Percentiles rank a stretch among this genome's conserved stretches.
phyloP scores from a whole-genome alignment of 805 yeast genomes.

The Myxozyma neglecta region DNA sequence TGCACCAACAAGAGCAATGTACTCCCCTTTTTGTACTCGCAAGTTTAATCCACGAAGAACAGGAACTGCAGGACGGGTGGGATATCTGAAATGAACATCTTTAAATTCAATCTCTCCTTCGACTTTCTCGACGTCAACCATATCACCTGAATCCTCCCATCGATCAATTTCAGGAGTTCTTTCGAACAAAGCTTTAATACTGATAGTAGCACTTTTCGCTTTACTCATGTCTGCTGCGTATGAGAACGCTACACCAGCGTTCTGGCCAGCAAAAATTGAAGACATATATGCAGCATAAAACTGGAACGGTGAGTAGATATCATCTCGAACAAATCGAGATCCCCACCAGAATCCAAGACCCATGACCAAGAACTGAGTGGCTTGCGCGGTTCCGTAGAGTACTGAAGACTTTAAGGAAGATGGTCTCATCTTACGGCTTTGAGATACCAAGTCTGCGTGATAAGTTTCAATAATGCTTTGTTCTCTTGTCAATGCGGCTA shows the following conservation, averaged over 20 bases:
- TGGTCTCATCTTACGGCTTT: background rate
- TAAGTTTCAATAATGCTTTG: constrained; percentile 41
- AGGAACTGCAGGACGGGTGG: constrained; percentile 37
- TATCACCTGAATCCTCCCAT: constrained; percentile 36
- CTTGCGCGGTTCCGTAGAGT: constrained; percentile 23
- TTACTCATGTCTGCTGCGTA: constrained; percentile 48
- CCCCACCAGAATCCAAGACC: constrained; percentile 50
- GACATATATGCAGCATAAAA: constrained; percentile 45
- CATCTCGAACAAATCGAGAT: constrained; percentile 40
- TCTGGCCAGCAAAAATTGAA: constrained; percentile 46
- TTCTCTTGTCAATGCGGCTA: constrained; percentile 45
- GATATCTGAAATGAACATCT: constrained; percentile 38
- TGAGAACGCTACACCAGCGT: constrained; percentile 46
- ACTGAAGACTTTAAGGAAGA: constrained; percentile 17
- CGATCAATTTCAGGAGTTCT: constrained; percentile 42
- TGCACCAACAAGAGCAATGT: constrained; percentile 93
- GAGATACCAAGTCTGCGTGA: constrained; percentile 19
- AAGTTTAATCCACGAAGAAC: constrained; percentile 35
- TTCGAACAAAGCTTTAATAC: constrained; percentile 39
- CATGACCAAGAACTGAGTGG: constrained; percentile 40
- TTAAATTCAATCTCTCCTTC: constrained; percentile 58
- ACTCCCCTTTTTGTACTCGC: constrained; percentile 67
- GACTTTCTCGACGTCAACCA: constrained; percentile 34
- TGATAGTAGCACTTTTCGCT: constrained; percentile 44
- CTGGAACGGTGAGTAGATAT: constrained; percentile 37